These are phyloP conservation scores for Chalciporus pseudorubinellus DNA, from an alignment of 768 basidiomycete genomes.

Conservation along the genomic window DNA sequence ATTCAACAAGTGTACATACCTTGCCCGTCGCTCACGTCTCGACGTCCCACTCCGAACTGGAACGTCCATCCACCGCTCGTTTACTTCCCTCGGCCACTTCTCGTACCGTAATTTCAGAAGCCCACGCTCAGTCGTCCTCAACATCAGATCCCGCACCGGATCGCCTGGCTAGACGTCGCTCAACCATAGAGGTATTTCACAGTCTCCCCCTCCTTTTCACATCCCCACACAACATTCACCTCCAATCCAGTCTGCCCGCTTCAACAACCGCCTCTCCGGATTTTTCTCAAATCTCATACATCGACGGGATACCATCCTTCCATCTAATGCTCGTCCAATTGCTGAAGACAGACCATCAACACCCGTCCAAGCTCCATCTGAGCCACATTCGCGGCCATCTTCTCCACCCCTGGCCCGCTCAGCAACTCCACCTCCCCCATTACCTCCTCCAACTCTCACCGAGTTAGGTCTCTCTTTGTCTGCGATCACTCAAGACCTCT, in stretches of 20 bases:
- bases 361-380: constrained; percentile 30
- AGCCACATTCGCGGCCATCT: constrained; percentile 46
- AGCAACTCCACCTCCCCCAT: constrained; percentile 65
- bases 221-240: constrained; percentile 6
- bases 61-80: constrained; percentile 36
- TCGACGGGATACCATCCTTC: constrained; percentile 52
- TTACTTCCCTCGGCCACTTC: constrained; percentile 18
- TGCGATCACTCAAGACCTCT: constrained; percentile 62
- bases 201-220: constrained; percentile 4
- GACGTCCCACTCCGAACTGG: constrained; percentile 34
- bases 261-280: constrained; percentile 77
- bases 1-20: constrained; percentile 58
- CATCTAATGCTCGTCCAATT: constrained; percentile 27
- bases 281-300: constrained; percentile 80
- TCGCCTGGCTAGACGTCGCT: constrained; percentile 46
- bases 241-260: constrained; percentile 44
- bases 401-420: constrained; percentile 57
- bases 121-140: constrained; percentile 15
- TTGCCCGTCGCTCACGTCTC: constrained; percentile 55
- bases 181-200: constrained; percentile 53
- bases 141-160: constrained; percentile 30
- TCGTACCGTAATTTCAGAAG: neutral
- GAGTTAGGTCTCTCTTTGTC: constrained; percentile 76
- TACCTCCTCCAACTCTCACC: constrained; percentile 66
- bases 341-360: constrained; percentile 34